phyloP scores from a whole-genome alignment of 169 alveolate species.

The Fabrea salina region DNA sequence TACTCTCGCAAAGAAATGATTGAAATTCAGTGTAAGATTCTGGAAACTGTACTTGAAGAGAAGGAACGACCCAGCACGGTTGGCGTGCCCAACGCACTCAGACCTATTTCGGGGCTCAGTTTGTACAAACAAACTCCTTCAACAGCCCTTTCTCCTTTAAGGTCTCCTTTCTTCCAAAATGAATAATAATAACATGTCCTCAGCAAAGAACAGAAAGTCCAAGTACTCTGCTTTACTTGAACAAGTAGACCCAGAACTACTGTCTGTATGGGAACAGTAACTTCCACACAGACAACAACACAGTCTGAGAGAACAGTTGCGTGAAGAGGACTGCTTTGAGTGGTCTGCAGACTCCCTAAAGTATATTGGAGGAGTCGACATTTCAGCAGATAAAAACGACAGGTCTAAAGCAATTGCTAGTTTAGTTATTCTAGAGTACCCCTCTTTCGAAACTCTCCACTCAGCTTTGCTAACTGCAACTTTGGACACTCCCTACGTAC shows the following conservation, averaged over 20 bases:
- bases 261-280: background rate
- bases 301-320: background rate
- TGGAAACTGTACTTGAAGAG: background rate
- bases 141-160: too few species aligned
- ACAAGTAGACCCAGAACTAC: background rate
- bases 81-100: too few species aligned
- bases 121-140: too few species aligned
- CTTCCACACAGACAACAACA: background rate
- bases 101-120: too few species aligned
- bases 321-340: slow-evolving; percentile 3
- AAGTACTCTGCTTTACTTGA: background rate
- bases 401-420: slow-evolving; percentile 70
- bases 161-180: too few species aligned
- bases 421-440: slow-evolving; percentile 55
- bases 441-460: slow-evolving; percentile 64
- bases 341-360: slow-evolving; percentile 8
- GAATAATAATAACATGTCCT: too few species aligned
- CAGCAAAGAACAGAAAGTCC: background rate
- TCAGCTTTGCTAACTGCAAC: slow-evolving; percentile 65
- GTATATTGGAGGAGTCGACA: slow-evolving; percentile 76
- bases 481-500: slow-evolving; percentile 77
- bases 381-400: slow-evolving; percentile 63
- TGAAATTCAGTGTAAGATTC: background rate
- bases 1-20: background rate
- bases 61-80: background rate